These are phyloP conservation scores for Ophiostoma ulmi DNA, from an alignment of 2,329 filamentous ascomycete species.

Conservation along the genomic window DNA sequence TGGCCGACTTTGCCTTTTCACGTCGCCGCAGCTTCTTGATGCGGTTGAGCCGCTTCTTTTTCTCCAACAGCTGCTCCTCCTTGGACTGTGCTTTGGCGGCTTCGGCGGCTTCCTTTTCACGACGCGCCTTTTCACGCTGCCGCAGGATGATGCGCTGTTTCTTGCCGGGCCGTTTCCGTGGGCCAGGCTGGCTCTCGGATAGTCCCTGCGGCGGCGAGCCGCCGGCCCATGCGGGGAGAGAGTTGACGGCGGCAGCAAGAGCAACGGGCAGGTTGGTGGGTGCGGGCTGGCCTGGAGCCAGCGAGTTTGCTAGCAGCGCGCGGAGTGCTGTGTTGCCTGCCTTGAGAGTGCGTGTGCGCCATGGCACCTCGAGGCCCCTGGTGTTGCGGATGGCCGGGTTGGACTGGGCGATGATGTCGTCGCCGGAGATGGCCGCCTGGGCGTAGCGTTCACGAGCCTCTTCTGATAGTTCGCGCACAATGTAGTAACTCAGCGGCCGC, in stretches of 20 bases:
- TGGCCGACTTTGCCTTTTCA: slow-evolving; percentile 48
- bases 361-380: slow-evolving; percentile 58
- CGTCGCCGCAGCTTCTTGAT: slow-evolving; percentile 55
- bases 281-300: slow-evolving; percentile 11
- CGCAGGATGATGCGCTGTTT: slow-evolving; percentile 52
- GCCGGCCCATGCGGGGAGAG: slow-evolving; percentile 23
- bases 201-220: not conserved
- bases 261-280: not conserved
- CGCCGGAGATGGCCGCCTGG: slow-evolving; percentile 47
- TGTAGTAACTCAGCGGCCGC: slow-evolving; percentile 47
- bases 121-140: slow-evolving; percentile 41
- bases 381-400: slow-evolving; percentile 39
- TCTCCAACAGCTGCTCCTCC: slow-evolving; percentile 53
- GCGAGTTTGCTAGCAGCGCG: slow-evolving; percentile 24
- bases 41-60: slow-evolving; percentile 58
- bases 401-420: slow-evolving; percentile 42
- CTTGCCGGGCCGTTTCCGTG: slow-evolving; percentile 49
- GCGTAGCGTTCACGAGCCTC: slow-evolving; percentile 40
- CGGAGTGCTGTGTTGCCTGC: slow-evolving; percentile 30
- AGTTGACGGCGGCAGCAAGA: slow-evolving; percentile 20
- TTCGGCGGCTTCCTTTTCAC: slow-evolving; percentile 40
- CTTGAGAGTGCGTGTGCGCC: slow-evolving; percentile 46
- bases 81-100: slow-evolving; percentile 43
- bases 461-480: slow-evolving; percentile 39
- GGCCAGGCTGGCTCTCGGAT: no score